Conservation (phyloP, 257 asterid genomes). For the Jacaranda mimosifolia region DNA sequence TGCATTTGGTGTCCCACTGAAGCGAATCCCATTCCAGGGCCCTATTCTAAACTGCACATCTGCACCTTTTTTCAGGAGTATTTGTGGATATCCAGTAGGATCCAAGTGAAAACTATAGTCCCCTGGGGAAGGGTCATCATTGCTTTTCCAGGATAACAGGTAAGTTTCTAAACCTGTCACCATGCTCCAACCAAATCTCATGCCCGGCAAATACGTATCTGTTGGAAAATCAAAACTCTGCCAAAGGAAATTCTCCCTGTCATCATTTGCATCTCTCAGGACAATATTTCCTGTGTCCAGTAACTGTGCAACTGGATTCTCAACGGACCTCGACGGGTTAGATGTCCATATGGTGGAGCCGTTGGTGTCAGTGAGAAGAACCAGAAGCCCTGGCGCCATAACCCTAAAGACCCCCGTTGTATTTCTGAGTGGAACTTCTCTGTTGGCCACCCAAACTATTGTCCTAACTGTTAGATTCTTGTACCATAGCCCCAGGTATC, state of each 20-base stretch:
- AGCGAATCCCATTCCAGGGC: conserved; percentile 52
- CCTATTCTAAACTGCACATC: conserved; percentile 38
- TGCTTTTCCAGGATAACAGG: conserved; percentile 49
- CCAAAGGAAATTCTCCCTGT: conserved; percentile 50
- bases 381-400: conserved; percentile 37
- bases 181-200: conserved; percentile 50
- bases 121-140: conserved; percentile 51
- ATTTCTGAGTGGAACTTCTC: conserved; percentile 36
- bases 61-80: conserved; percentile 9
- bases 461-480: conserved; percentile 36
- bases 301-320: conserved; percentile 42
- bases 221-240: conserved; percentile 59
- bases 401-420: conserved; percentile 43
- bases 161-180: conserved; percentile 41
- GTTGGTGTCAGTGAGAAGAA: conserved; percentile 37
- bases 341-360: conserved; percentile 45
- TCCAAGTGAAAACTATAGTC: conserved; percentile 32
- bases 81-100: conserved; percentile 51
- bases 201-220: conserved; percentile 49
- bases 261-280: conserved; percentile 45
- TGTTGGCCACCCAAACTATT: conserved; percentile 57
- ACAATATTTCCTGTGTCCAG: conserved; percentile 58
- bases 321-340: conserved; percentile 32
- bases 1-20: conserved; percentile 42
- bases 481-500: conserved; percentile 61